These are phyloP conservation scores for Corchorus olitorius DNA, from an alignment of 345 rosid species.

Conservation along the genomic window DNA sequence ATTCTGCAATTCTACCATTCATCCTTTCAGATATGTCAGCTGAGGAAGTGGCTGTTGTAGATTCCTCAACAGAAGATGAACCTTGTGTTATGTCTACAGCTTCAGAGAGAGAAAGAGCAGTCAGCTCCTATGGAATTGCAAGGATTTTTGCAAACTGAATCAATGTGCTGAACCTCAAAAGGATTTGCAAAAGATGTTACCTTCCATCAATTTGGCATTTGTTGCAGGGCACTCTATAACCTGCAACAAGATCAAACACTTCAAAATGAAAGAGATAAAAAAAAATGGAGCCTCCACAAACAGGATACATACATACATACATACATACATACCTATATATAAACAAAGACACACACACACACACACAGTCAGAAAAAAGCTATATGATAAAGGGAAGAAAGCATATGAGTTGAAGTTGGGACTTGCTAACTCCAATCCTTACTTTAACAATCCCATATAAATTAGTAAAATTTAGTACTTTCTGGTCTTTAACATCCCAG, in stretches of 20 bases:
- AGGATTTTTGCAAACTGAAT: constrained; percentile 41
- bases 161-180: constrained; percentile 38
- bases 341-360: too few species aligned
- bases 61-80: constrained; percentile 43
- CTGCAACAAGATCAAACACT: constrained; percentile 30
- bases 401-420: too few species aligned
- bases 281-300: not conserved
- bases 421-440: too few species aligned
- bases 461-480: too few species aligned
- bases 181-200: constrained; percentile 33
- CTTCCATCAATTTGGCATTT: constrained; percentile 43
- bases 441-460: too few species aligned
- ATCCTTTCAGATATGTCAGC: constrained; percentile 34
- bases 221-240: constrained; percentile 35
- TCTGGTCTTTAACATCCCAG: too few species aligned
- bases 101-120: constrained; percentile 33
- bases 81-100: constrained; percentile 36
- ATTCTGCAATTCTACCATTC: constrained; percentile 26
- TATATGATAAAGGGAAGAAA: too few species aligned
- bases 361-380: too few species aligned
- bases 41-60: constrained; percentile 27
- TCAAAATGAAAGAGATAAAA: constrained; percentile 1
- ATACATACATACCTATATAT: too few species aligned
- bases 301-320: too few species aligned
- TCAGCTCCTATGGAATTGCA: constrained; percentile 37